phyloP scores from a whole-genome alignment of 2,329 filamentous ascomycete genomes.

The Ascochyta viciae-villosae region DNA sequence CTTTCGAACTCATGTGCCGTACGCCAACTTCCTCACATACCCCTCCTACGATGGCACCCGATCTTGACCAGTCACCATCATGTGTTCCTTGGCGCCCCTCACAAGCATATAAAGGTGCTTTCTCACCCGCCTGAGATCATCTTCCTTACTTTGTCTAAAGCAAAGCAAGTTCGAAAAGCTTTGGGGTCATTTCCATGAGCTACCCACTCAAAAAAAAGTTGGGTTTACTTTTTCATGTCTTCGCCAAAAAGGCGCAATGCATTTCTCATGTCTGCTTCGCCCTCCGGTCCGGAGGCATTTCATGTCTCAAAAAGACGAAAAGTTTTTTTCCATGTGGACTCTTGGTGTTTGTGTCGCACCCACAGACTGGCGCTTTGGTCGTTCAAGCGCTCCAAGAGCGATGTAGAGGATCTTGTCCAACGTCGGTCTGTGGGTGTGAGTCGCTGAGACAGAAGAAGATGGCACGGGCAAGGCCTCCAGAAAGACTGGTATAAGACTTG shows the following conservation, averaged over 20 bases:
- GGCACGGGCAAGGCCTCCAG: neutral
- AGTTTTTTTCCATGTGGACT: neutral
- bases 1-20: neutral
- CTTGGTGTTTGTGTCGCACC: neutral
- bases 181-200: neutral
- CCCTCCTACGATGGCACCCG: neutral
- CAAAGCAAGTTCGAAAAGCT: neutral
- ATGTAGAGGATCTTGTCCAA: neutral
- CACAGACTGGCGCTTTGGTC: neutral
- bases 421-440: neutral
- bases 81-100: neutral
- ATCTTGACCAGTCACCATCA: neutral
- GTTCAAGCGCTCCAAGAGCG: conserved; percentile 9
- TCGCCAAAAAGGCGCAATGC: neutral
- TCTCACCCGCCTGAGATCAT: neutral
- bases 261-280: neutral
- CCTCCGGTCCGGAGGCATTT: neutral
- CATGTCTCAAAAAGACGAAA: neutral
- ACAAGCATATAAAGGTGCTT: neutral
- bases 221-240: neutral
- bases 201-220: neutral
- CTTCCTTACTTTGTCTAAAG: neutral
- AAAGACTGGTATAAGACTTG: too few relatives aligned
- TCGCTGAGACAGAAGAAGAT: neutral
- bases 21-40: neutral